Evolutionary conservation across 208 protist genomes (phyloP), one percentile per base, ranked within the genome.

Genomic region (Trypanosomatidae sp.): DNA sequence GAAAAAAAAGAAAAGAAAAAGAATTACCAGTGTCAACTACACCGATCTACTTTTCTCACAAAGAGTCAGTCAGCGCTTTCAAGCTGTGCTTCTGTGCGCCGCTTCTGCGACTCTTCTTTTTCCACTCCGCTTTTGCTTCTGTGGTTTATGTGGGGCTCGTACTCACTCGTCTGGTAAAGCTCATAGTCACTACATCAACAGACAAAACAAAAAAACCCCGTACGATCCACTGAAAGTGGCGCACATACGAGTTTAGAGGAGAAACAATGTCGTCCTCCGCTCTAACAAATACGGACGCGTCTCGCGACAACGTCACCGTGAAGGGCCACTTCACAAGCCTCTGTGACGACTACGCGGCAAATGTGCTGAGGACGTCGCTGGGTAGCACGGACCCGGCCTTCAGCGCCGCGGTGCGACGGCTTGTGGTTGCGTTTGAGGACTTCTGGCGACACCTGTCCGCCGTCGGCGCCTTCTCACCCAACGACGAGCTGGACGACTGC

Each of bases 401-500:
- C 25, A 65, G 74, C 52, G 50, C 25, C 0, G 46, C 71, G 2
- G 59, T 93, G 13, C 80, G 85, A 28, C 33, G 66, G 41, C 73
- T 94, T n/a, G 74, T 94, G 39, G 79, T 76, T 1, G 79, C 87
- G 64, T 84, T 87, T 30, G 92, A 96, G 79, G 62, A 81, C 50
- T 77, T 95, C 6, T 97, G 92, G 90, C 71, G 80, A 15, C 83
- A 81, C 39, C 82, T 93, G 62, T 50, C 71, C 7, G 70, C 82
- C 22, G 77, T 87, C 15, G 88, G 90, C 33, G 85, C 86, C 58
- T 85, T 97, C 68, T 97, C 92, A 12, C 46, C 74, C 25, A 97
- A 97, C 73, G 92, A 97, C 41, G 79, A 87, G 39, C 62, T 95
- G 17, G 92, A 97, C 50, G 92, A 97, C 69, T 88, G 87, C 79